Conservation (phyloP, 495 filamentous ascomycete species). For the Neurospora pannonica region DNA sequence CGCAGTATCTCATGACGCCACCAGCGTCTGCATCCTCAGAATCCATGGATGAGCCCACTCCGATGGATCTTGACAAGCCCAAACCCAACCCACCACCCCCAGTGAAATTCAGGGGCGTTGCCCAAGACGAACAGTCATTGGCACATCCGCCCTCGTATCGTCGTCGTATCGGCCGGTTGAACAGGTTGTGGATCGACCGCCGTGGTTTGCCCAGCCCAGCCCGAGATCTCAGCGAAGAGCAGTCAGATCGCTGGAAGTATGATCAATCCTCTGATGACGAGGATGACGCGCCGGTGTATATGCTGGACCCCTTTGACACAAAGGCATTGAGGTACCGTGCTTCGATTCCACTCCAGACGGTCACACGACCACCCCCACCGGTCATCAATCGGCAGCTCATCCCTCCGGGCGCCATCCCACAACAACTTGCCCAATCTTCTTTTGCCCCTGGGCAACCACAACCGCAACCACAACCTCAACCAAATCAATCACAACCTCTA, state of each 20-base stretch:
- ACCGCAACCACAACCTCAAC: constrained; percentile 13
- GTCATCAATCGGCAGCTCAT: background rate
- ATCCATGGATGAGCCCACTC: constrained; percentile 37
- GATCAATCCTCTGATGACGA: constrained; percentile 68
- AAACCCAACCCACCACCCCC: constrained; percentile 10
- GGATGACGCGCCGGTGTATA: constrained; percentile 48
- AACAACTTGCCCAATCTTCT: background rate
- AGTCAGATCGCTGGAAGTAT: constrained; percentile 72
- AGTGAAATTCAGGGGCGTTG: constrained; percentile 27
- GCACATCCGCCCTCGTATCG: constrained; percentile 59
- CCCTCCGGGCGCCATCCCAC: background rate
- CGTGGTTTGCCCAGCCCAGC: constrained; percentile 46
- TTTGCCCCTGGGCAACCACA: constrained; percentile 2
- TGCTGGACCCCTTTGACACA: constrained; percentile 61
- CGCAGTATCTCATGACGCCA: constrained; percentile 76
- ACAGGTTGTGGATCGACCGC: constrained; percentile 75
- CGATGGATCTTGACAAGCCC: constrained; percentile 29
- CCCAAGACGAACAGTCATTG: constrained; percentile 31
- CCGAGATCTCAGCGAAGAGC: constrained; percentile 40
- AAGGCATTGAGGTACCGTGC: constrained; percentile 64
- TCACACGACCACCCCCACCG: background rate
- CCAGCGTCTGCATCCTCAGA: constrained; percentile 69
- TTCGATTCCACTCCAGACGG: constrained; percentile 47
- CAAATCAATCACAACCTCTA: background rate
- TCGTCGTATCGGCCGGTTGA: constrained; percentile 67